Conservation (phyloP, 1,284 basidiomycete genomes). For the Irpex rosettiformis region DNA sequence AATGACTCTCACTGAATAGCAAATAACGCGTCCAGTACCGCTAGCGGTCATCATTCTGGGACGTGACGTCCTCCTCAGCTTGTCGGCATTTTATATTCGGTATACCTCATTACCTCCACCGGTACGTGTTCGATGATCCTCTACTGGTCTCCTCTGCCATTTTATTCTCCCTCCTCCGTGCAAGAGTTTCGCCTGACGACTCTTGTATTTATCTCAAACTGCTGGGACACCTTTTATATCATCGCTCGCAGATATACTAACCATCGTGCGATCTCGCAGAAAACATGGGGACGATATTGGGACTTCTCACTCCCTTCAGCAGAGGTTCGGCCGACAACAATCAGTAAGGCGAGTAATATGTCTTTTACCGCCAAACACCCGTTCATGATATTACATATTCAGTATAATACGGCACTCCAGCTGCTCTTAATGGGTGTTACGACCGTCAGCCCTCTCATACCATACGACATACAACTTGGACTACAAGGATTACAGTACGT, state of each 20-base stretch:
- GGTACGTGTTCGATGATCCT: slow-evolving; percentile 42
- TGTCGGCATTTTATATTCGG: slow-evolving; percentile 93
- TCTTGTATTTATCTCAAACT: too few relatives aligned
- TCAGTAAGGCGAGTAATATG: slow-evolving; percentile 70
- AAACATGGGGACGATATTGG: slow-evolving; percentile 92
- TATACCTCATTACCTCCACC: slow-evolving; percentile 87
- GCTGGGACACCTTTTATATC: too few relatives aligned
- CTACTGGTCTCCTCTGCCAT: too few relatives aligned
- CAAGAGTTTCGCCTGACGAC: too few relatives aligned
- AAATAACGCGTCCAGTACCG: slow-evolving; percentile 52
- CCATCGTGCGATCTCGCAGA: too few relatives aligned
- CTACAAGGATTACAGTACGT: slow-evolving; percentile 66
- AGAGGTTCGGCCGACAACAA: slow-evolving; percentile 85
- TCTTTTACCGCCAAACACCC: background rate
- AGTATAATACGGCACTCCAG: slow-evolving; percentile 94
- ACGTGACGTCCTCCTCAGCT: slow-evolving; percentile 81
- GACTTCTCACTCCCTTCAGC: slow-evolving; percentile 94
- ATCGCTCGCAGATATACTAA: too few relatives aligned
- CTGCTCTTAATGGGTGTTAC: slow-evolving; percentile 87
- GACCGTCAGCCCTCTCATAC: slow-evolving; percentile 80
- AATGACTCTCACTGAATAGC: background rate
- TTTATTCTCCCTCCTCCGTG: too few relatives aligned
- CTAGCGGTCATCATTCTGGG: slow-evolving; percentile 87
- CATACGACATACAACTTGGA: slow-evolving; percentile 52
- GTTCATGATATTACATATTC: background rate